These are phyloP conservation scores for Nepenthes gracilis DNA, from an alignment of 148 eudicot species.

Conservation along the genomic window DNA sequence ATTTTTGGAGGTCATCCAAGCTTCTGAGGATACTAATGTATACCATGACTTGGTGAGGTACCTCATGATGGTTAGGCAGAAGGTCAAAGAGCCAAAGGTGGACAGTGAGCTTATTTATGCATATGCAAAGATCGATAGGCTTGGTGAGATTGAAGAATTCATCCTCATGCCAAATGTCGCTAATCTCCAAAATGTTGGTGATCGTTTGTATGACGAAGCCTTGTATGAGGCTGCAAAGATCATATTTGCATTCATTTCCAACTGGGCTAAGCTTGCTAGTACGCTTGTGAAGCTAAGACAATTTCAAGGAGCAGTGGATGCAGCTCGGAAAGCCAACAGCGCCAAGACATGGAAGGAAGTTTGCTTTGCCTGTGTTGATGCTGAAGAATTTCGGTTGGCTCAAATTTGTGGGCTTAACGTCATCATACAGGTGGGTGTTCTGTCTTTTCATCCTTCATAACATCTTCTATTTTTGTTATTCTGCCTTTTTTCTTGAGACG, in stretches of 20 bases:
- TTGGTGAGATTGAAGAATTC: constrained; percentile 88
- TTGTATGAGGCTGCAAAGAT: constrained; percentile 94
- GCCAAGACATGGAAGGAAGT: constrained; percentile 98
- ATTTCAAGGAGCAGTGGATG: constrained; percentile 98
- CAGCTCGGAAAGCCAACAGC: constrained; percentile 93
- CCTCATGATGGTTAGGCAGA: constrained; percentile 90
- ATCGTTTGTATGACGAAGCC: constrained; percentile 81
- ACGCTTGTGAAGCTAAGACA: constrained; percentile 81
- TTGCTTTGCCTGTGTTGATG: constrained; percentile 98
- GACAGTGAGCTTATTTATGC: constrained; percentile 98
- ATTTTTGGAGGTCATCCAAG: constrained; percentile 79
- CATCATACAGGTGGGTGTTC: constrained; percentile 58
- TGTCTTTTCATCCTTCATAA: neutral
- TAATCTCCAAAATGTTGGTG: constrained; percentile 89
- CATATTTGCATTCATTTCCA: constrained; percentile 85
- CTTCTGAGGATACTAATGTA: constrained; percentile 75
- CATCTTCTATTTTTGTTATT: neutral
- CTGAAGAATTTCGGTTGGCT: constrained; percentile 96
- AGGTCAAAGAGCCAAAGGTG: constrained; percentile 92
- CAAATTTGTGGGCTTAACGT: constrained; percentile 96
- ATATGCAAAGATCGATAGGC: constrained; percentile 88
- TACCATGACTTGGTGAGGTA: constrained; percentile 86
- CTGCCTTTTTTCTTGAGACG: neutral
- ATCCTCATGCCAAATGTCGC: constrained; percentile 98
- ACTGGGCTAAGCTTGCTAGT: constrained; percentile 87